Evolutionary conservation across 176 grass and related monocot species (phyloP).

Genomic region (Lolium multiflorum): DNA sequence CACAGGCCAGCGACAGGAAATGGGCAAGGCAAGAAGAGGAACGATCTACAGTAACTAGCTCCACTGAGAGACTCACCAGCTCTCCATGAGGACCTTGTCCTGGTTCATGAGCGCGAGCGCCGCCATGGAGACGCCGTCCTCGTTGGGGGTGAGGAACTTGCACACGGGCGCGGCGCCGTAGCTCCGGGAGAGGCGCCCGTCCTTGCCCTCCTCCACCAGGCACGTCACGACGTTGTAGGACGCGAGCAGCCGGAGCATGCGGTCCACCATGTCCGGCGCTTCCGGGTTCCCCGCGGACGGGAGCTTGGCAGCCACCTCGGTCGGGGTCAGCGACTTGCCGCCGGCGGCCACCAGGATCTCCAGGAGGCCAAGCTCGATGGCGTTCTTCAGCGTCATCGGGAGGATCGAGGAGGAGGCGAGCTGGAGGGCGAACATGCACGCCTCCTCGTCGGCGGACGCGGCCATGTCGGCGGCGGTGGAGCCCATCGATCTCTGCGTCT

Average conservation of each 20-base stretch:
- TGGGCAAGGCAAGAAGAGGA: neutral
- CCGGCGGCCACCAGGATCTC: constrained; percentile 56
- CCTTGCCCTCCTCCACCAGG: constrained; percentile 54
- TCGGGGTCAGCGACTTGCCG: constrained; percentile 47
- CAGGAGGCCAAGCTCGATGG: constrained; percentile 83
- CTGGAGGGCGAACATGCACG: constrained; percentile 87
- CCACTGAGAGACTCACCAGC: constrained; percentile 62
- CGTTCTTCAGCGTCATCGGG: constrained; percentile 96
- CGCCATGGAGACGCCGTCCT: constrained; percentile 93
- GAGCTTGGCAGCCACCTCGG: constrained; percentile 65
- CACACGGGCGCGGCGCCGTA: constrained; percentile 65
- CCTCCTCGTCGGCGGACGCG: constrained; percentile 72
- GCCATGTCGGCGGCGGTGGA: constrained; percentile 47
- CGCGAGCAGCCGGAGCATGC: constrained; percentile 82
- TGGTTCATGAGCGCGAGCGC: constrained; percentile 88
- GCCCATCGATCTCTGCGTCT: constrained; percentile 47
- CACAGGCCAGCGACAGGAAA: neutral
- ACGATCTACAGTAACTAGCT: neutral
- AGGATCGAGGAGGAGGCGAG: constrained; percentile 84
- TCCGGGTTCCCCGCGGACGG: constrained; percentile 48
- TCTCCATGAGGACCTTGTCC: constrained; percentile 98
- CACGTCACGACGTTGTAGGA: constrained; percentile 71
- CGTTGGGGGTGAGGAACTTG: constrained; percentile 89
- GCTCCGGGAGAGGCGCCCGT: constrained; percentile 43
- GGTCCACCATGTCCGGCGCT: constrained; percentile 84